These are phyloP conservation scores for Trichophaea hybrida DNA, from an alignment of 2,329 filamentous ascomycete genomes.

Conservation along the genomic window DNA sequence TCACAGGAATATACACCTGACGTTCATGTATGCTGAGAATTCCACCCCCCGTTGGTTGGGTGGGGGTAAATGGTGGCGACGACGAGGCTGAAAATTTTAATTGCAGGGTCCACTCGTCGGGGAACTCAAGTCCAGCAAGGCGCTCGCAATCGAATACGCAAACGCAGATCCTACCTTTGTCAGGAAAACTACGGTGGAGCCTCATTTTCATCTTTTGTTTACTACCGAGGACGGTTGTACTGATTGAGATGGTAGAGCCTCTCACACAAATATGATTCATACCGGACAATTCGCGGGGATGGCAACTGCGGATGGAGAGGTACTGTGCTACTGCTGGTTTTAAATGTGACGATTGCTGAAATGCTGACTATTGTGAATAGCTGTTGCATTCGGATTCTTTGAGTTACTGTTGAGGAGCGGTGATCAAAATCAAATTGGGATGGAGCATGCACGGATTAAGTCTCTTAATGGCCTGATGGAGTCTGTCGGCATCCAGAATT, in stretches of 20 bases:
- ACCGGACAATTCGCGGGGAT: slow-evolving; percentile 76
- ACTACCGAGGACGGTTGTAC: slow-evolving; percentile 3
- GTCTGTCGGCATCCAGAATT: slow-evolving; percentile 51
- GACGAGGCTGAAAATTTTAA: not conserved
- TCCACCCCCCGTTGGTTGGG: not conserved
- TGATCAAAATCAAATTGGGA: slow-evolving; percentile 49
- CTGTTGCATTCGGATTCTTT: slow-evolving; percentile 84
- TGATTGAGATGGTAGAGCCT: slow-evolving; percentile 45
- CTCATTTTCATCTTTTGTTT: not conserved
- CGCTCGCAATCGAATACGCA: slow-evolving; percentile 73
- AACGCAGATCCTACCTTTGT: slow-evolving; percentile 74
- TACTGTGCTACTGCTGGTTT: slow-evolving; percentile 36
- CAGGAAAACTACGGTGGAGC: slow-evolving; percentile 68
- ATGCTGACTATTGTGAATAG: slow-evolving; percentile 36
- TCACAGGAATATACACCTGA: slow-evolving; percentile 18
- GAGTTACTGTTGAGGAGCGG: slow-evolving; percentile 61
- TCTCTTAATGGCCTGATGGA: slow-evolving; percentile 57
- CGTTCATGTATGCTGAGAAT: slow-evolving; percentile 12
- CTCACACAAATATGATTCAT: slow-evolving; percentile 70
- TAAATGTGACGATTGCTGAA: not conserved
- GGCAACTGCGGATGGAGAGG: slow-evolving; percentile 97
- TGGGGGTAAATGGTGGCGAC: not conserved
- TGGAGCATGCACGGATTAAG: slow-evolving; percentile 57
- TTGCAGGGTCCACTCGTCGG: slow-evolving; percentile 69
- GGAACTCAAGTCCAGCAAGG: slow-evolving; percentile 58